Percentiles rank a stretch among this genome's conserved stretches.
These are phyloP conservation scores for Xylaria palmicola DNA, from an alignment of 495 filamentous ascomycete genomes.

Conservation along the genomic window DNA sequence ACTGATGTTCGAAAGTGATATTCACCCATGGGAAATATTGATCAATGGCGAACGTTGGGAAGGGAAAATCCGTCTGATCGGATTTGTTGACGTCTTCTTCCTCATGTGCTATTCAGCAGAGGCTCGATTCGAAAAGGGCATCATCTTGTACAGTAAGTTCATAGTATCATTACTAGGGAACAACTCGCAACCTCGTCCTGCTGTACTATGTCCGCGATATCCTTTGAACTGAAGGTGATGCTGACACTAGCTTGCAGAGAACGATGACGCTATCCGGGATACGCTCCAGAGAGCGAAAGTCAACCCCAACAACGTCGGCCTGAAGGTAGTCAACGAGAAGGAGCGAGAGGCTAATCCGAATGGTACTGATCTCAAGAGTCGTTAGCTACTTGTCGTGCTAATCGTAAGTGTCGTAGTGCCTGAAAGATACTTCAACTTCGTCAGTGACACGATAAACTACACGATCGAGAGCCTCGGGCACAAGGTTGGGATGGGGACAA, in stretches of 20 bases:
- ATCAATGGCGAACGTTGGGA: conserved; percentile 41
- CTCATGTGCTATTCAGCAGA: conserved; percentile 42
- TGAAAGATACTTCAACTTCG: conserved; percentile 33
- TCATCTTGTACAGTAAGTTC: conserved; percentile 40
- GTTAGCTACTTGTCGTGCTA: too few species aligned
- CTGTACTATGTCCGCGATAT: too few species aligned
- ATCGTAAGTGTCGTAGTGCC: background rate
- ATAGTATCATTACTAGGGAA: too few species aligned
- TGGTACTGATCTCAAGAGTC: too few species aligned
- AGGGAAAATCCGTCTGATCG: conserved; percentile 41
- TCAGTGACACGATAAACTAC: conserved; percentile 32
- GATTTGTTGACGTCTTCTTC: conserved; percentile 43
- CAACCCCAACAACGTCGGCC: conserved; percentile 17
- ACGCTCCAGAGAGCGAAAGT: conserved; percentile 25
- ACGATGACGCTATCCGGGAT: conserved; percentile 35
- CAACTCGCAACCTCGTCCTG: too few species aligned
- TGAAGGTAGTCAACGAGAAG: conserved; percentile 24
- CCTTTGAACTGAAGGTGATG: too few species aligned
- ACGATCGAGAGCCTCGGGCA: conserved; percentile 38
- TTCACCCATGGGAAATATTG: conserved; percentile 44
- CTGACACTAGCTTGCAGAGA: too few species aligned
- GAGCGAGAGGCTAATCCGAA: background rate
- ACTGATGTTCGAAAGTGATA: conserved; percentile 38
- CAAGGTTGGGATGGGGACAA: conserved; percentile 30
- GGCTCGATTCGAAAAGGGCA: conserved; percentile 39